Percentiles rank a stretch among this genome's conserved stretches.
phyloP scores from a whole-genome alignment of 2,329 filamentous ascomycete genomes.

The Talaromyces funiculosus region DNA sequence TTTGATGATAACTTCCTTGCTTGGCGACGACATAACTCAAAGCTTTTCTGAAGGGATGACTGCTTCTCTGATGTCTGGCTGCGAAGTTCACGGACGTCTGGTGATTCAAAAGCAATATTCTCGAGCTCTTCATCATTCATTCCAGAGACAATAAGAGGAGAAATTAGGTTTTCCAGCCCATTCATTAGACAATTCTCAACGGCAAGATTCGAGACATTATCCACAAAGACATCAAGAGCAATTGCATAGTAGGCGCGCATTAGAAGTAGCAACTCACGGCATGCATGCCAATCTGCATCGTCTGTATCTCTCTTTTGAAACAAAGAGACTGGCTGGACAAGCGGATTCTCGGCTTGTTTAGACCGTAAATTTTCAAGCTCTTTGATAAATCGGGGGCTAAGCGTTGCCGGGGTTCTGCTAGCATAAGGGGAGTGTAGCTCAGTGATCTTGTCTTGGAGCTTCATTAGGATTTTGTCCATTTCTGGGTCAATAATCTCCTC shows the following conservation, averaged over 20 bases:
- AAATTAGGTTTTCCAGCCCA: slow-evolving; percentile 30
- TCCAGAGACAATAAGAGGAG: slow-evolving; percentile 25
- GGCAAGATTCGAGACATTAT: slow-evolving; percentile 33
- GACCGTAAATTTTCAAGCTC: slow-evolving; percentile 19
- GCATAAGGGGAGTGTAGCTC: slow-evolving; percentile 46
- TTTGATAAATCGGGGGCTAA: slow-evolving; percentile 30
- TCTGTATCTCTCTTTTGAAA: not conserved
- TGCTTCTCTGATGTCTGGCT: slow-evolving; percentile 12
- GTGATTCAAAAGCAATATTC: slow-evolving; percentile 22
- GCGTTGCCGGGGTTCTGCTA: slow-evolving; percentile 29
- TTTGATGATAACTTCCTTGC: slow-evolving; percentile 8
- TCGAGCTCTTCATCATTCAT: slow-evolving; percentile 27
- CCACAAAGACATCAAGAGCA: slow-evolving; percentile 29
- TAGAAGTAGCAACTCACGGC: slow-evolving; percentile 8
- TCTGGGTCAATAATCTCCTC: slow-evolving; percentile 10
- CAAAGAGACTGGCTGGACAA: not conserved
- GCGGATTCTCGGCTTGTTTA: not conserved
- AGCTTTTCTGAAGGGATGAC: slow-evolving; percentile 10
- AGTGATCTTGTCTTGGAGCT: slow-evolving; percentile 17
- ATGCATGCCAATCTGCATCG: slow-evolving; percentile 6
- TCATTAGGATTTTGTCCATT: not conserved
- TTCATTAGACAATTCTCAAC: slow-evolving; percentile 36
- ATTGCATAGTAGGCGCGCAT: slow-evolving; percentile 16
- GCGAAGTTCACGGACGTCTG: slow-evolving; percentile 14
- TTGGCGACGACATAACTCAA: slow-evolving; percentile 11